phyloP scores from a whole-genome alignment of 768 basidiomycete species.

The Pholiota conissans region DNA sequence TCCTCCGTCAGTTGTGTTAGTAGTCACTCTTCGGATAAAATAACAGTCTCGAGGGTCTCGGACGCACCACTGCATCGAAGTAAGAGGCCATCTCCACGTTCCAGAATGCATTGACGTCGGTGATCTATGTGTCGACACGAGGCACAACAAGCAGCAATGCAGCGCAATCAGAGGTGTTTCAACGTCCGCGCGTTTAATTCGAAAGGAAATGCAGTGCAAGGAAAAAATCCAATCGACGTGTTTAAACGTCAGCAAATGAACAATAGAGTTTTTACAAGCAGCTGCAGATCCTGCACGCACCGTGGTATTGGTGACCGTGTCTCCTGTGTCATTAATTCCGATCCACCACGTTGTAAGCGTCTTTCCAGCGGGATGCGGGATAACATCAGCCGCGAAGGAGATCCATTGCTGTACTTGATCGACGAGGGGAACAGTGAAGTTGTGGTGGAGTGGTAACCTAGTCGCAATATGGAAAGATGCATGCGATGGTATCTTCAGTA shows the following conservation, averaged over 20 bases:
- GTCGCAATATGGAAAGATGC: too few species aligned
- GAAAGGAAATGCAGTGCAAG: too few species aligned
- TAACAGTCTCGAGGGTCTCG: background rate
- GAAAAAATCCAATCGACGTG: too few species aligned
- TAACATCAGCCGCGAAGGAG: constrained; percentile 39
- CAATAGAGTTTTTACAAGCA: too few species aligned
- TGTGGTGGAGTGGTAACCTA: constrained; percentile 50
- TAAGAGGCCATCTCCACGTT: constrained; percentile 47
- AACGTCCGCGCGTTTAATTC: background rate
- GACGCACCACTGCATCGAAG: constrained; percentile 48
- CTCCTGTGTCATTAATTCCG: constrained; percentile 59
- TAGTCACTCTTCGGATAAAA: too few species aligned
- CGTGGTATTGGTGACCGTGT: constrained; percentile 41
- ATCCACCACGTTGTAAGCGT: constrained; percentile 59
- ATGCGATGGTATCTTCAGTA: too few species aligned
- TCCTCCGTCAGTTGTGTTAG: background rate
- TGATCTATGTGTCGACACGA: constrained; percentile 33
- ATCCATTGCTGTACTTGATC: constrained; percentile 52
- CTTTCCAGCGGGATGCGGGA: constrained; percentile 41
- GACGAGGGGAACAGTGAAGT: constrained; percentile 46
- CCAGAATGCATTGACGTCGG: constrained; percentile 51
- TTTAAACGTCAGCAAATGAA: too few species aligned
- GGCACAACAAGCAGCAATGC: background rate
- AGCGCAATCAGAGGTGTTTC: background rate
- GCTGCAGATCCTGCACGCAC: constrained; percentile 5